Percentiles rank a stretch among this genome's conserved stretches.
phyloP scores from a whole-genome alignment of 306 rosid genomes.

The Inga oerstediana region DNA sequence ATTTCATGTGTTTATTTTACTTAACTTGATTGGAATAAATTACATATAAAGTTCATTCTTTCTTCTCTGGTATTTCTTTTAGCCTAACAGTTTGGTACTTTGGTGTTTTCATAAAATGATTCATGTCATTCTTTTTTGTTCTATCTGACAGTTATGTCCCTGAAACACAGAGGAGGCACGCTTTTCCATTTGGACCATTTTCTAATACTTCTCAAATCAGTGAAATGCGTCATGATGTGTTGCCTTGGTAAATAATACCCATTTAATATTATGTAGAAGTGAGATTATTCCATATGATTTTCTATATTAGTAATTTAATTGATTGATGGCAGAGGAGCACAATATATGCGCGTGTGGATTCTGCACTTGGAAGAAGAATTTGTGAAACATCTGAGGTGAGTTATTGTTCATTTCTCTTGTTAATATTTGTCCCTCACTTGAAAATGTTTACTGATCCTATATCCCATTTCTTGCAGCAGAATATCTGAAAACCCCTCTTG shows the following conservation, averaged over 20 bases:
- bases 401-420: conserved; percentile 15
- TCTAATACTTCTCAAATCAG: conserved; percentile 86
- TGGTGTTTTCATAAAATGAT: conserved; percentile 21
- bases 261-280: conserved; percentile 24
- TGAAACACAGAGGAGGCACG: conserved; percentile 78
- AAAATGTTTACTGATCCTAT: conserved; percentile 24
- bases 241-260: conserved; percentile 65
- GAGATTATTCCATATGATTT: conserved; percentile 14
- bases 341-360: conserved; percentile 94
- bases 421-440: conserved; percentile 6
- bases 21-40: not conserved
- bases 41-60: not conserved
- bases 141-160: conserved; percentile 82
- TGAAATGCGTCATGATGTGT: conserved; percentile 86
- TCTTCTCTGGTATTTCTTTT: conserved; percentile 23
- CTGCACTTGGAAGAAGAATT: conserved; percentile 75
- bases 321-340: conserved; percentile 78
- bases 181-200: conserved; percentile 89
- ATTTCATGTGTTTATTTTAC: conserved; percentile 13
- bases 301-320: conserved; percentile 25
- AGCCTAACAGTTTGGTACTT: not conserved
- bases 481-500: conserved; percentile 92
- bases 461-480: conserved; percentile 82
- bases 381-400: conserved; percentile 91
- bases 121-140: conserved; percentile 22